Evolutionary conservation across 164 flowering plant species (phyloP).

Genomic region (Vitis riparia): DNA sequence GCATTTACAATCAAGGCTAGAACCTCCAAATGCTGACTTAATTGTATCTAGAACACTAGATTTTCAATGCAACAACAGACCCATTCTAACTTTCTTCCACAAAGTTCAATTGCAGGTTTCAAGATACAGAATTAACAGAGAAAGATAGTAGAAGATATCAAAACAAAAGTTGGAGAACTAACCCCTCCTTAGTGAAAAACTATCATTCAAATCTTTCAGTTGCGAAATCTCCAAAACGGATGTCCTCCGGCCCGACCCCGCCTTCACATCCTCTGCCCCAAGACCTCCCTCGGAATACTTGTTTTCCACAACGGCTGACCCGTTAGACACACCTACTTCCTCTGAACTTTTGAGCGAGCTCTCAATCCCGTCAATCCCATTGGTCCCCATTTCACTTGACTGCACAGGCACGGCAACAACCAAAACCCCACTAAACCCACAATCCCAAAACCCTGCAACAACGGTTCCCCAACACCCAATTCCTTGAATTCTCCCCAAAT

Average conservation of each 20-base stretch:
- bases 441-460: conserved; percentile 7
- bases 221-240: conserved; percentile 26
- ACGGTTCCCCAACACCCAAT: background rate
- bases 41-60: too few species aligned
- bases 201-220: conserved; percentile 13
- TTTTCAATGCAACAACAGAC: too few species aligned
- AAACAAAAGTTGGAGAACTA: conserved; percentile 2
- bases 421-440: background rate
- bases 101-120: too few species aligned
- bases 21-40: too few species aligned
- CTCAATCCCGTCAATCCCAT: conserved; percentile 30
- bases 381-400: conserved; percentile 37
- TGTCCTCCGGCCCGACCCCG: conserved; percentile 7
- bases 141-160: too few species aligned
- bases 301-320: conserved; percentile 8
- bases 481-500: background rate
- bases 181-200: conserved; percentile 29
- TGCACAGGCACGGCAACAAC: background rate
- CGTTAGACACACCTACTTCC: conserved; percentile 18
- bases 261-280: conserved; percentile 12
- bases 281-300: conserved; percentile 8
- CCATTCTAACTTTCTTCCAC: too few species aligned
- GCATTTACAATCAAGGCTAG: too few species aligned
- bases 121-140: too few species aligned
- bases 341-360: conserved; percentile 10